Percentiles rank a stretch among this genome's conserved stretches.
Evolutionary conservation across 2,329 filamentous ascomycete genomes (phyloP).

Genomic region (Mycosphaerella sp.): DNA sequence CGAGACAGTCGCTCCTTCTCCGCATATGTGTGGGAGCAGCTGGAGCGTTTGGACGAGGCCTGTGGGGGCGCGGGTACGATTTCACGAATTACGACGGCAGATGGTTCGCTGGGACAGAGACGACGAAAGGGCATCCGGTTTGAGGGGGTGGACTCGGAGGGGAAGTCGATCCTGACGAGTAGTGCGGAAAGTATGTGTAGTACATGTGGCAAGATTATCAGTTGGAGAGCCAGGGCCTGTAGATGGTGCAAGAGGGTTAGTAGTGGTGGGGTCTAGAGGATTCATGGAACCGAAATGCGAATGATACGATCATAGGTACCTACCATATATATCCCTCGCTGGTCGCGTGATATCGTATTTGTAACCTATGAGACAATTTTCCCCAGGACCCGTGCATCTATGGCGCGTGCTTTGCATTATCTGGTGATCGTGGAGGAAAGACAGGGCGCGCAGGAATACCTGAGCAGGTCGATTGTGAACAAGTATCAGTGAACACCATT

Average conservation of each 20-base stretch:
- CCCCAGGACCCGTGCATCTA: no score
- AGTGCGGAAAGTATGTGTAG: constrained; percentile 7
- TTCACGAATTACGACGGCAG: neutral
- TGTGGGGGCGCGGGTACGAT: neutral
- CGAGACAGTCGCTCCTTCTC: constrained; percentile 1
- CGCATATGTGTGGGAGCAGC: neutral
- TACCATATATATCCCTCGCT: neutral
- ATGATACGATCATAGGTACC: neutral
- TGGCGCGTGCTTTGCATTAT: no score
- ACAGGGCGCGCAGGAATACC: no score
- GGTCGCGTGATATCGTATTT: neutral
- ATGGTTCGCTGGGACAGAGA: neutral
- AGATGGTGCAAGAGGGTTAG: constrained; percentile 6
- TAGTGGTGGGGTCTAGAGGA: neutral
- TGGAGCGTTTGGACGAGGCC: neutral
- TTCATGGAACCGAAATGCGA: neutral
- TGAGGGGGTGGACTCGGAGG: constrained; percentile 4
- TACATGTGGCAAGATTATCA: constrained; percentile 3
- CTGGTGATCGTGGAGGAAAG: no score
- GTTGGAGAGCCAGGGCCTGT: constrained; percentile 3
- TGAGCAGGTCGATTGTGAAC: no score
- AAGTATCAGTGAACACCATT: no score
- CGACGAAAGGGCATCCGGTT: constrained; percentile 3
- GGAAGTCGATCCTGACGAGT: constrained; percentile 6
- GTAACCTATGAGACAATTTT: neutral